A percentile compares a stretch with the other conserved stretches of the same genome.
These are phyloP conservation scores for Ceratocystis papillata DNA, from an alignment of 2,329 filamentous ascomycete genomes.

Conservation along the genomic window DNA sequence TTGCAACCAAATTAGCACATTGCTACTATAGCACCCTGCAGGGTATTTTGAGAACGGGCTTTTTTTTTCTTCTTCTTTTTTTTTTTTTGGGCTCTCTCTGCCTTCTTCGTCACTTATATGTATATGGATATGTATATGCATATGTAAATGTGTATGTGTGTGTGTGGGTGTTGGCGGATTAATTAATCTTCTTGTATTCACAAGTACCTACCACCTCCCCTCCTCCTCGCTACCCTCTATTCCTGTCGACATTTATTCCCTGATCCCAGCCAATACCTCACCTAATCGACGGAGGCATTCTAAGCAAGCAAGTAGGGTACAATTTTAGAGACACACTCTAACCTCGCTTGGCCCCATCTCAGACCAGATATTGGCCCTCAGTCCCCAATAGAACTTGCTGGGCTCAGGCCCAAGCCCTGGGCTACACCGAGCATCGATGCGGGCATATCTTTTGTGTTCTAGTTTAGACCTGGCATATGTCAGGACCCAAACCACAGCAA, in stretches of 20 bases:
- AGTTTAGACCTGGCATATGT: background rate
- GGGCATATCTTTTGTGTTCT: background rate
- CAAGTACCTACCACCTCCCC: background rate
- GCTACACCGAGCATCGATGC: background rate
- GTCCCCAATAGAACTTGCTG: background rate
- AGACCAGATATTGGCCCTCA: background rate
- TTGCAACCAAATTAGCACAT: background rate
- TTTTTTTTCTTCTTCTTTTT: background rate
- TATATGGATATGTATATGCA: background rate
- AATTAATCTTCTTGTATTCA: background rate
- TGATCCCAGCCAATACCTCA: background rate
- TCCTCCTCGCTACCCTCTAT: background rate
- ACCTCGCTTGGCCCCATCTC: background rate
- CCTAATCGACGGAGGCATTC: background rate
- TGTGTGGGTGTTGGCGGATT: background rate
- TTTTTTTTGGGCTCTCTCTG: background rate
- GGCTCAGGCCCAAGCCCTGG: background rate
- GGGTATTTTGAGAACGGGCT: background rate
- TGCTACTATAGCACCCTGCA: background rate
- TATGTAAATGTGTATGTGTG: too few relatives aligned
- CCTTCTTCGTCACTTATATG: background rate
- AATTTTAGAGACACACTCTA: background rate
- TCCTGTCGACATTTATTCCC: background rate
- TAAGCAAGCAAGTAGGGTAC: background rate
- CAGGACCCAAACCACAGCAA: background rate